Conservation (phyloP, 768 basidiomycete species). For the Leccinum longicurvipes region DNA sequence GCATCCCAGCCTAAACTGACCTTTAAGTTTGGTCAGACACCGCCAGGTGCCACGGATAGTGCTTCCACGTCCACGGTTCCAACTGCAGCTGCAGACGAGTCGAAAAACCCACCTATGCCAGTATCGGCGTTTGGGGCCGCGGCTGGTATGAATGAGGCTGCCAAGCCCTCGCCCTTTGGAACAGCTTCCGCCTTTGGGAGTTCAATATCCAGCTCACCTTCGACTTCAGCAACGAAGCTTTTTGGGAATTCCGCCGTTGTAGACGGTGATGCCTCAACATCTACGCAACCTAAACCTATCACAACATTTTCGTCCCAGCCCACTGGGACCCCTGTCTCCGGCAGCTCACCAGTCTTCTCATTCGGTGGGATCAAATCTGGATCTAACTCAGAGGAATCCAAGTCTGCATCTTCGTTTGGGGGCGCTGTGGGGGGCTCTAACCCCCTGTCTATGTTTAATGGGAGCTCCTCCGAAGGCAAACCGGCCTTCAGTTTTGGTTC, state of each 20-base stretch:
- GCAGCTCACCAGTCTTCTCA: conserved; percentile 15
- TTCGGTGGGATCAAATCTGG: conserved; percentile 15
- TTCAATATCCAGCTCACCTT: conserved; percentile 13
- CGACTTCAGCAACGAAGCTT: conserved; percentile 10
- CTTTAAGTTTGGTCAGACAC: conserved; percentile 21
- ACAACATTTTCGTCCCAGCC: conserved; percentile 16
- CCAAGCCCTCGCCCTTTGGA: conserved; percentile 24
- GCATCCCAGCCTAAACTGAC: conserved; percentile 21
- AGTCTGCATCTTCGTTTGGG: conserved; percentile 17
- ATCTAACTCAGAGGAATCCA: conserved; percentile 18
- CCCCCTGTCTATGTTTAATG: conserved; percentile 4
- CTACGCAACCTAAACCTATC: conserved; percentile 16
- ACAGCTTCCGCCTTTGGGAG: conserved; percentile 19
- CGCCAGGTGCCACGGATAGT: conserved; percentile 24
- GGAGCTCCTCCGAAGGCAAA: conserved; percentile 10
- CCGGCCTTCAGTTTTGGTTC: conserved; percentile 11
- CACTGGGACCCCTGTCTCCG: conserved; percentile 13
- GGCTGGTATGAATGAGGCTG: conserved; percentile 17
- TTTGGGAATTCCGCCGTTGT: conserved; percentile 13
- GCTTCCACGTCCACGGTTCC: conserved; percentile 10
- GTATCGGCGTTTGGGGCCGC: conserved; percentile 15
- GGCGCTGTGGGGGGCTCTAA: conserved; percentile 3
- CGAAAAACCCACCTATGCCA: conserved; percentile 25
- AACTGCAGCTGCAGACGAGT: conserved; percentile 17
- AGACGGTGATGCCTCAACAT: conserved; percentile 21